phyloP scores from a whole-genome alignment of 495 filamentous ascomycete genomes.

The Halenospora varia region DNA sequence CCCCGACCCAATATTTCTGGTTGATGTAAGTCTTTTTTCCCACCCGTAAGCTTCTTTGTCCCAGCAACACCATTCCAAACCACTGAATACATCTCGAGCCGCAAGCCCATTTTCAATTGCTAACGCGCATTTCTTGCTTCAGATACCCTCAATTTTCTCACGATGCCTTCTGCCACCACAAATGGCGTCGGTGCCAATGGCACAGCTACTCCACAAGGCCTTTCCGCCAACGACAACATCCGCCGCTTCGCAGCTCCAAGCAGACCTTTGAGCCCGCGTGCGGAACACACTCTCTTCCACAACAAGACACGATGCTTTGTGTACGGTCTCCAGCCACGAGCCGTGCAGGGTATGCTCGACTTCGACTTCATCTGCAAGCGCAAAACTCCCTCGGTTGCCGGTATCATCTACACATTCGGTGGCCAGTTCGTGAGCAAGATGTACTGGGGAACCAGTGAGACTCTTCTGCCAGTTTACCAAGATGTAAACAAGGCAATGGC shows the following conservation, averaged over 20 bases:
- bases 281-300: conserved; percentile 87
- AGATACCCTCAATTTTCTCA: conserved; percentile 25
- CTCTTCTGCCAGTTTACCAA: conserved; percentile 97
- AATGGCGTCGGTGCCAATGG: conserved; percentile 32
- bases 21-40: conserved; percentile 1
- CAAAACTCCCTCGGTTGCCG: conserved; percentile 89
- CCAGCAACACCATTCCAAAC: neutral
- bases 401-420: conserved; percentile 99
- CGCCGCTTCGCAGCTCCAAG: conserved; percentile 91
- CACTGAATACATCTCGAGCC: conserved; percentile 10
- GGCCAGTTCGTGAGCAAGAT: conserved; percentile 99
- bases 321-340: conserved; percentile 95
- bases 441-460: conserved; percentile 99
- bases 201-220: conserved; percentile 29
- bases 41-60: neutral
- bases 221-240: conserved; percentile 96
- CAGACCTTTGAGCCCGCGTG: conserved; percentile 81
- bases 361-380: conserved; percentile 99
- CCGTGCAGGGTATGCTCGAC: conserved; percentile 99
- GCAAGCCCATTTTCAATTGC: conserved; percentile 8
- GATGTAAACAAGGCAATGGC: conserved; percentile 87
- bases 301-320: conserved; percentile 99
- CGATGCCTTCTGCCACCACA: conserved; percentile 41
- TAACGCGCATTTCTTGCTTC: conserved; percentile 11
- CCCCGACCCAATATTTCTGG: neutral